Evolutionary conservation across 129 eudicot genomes (phyloP), one percentile per base, ranked within the genome.

Genomic region (Centella asiatica): DNA sequence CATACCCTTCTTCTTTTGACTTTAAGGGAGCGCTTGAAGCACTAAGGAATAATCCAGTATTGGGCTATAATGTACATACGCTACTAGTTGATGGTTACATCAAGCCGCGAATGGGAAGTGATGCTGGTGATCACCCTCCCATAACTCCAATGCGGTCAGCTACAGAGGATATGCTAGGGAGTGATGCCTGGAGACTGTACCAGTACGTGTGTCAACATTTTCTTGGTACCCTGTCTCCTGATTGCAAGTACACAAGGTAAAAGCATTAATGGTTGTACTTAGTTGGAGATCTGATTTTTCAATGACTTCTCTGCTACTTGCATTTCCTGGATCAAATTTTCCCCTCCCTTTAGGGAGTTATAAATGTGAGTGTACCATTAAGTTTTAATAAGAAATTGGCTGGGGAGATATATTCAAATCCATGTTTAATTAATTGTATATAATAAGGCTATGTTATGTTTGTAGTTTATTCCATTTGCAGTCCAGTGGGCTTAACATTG

Each of bases 121-220:
- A 89, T 76, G 97, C 50, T 47, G 97, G 97, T 49, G 97, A 89
- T 64, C 97, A 89, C 69, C 97, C 97, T 18, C 97, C 97, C 64
- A 89, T 89, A 36, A 89, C 97, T 15, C 97, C 97, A 56, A 83
- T 89, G 88, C 74, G 86, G 12, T 89, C 95, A 61, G 97, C 97
- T 40, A 74, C 74, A 27, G 95, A 89, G 79, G 95, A 89, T 69
- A 83, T 75, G 79, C 62, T 89, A 4, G 97, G 95, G 32, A 54
- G 72, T 64, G 97, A 89, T 83, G 84, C 95, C 46, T 89, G 97
- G 97, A 89, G 80, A 52, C 77, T 89, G 47, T 89, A 89, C 72
- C 97, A 89, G 70, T 89, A 89, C 66, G 85, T 89, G 57, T 89
- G 95, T 74, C 92, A 85, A 70, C 97, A 89, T 75, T 89, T 89